Evolutionary conservation across 139 green algal species (phyloP).

Genomic region (Asterochloris erici): DNA sequence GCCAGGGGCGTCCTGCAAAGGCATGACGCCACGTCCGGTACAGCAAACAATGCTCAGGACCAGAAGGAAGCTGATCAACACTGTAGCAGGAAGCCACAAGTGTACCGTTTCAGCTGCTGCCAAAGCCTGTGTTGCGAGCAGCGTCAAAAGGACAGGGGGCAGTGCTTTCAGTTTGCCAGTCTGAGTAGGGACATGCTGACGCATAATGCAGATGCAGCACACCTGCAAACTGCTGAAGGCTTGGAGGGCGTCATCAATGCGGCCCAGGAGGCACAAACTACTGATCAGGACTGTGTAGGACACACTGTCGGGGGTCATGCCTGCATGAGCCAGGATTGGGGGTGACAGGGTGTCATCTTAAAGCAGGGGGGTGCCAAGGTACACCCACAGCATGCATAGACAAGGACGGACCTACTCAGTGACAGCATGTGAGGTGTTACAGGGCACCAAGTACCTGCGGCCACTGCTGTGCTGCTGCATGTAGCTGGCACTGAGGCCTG

Average conservation of each 20-base stretch:
- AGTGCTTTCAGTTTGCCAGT: too few species aligned
- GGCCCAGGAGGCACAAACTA: constrained; percentile 6
- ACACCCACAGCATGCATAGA: too few species aligned
- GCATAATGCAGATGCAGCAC: too few species aligned
- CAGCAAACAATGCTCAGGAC: background rate
- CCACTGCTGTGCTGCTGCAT: too few species aligned
- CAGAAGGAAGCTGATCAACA: background rate
- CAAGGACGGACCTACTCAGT: too few species aligned
- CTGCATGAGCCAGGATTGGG: constrained; percentile 7
- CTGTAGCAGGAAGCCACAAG: background rate
- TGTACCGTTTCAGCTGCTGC: background rate
- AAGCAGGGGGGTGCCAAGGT: too few species aligned
- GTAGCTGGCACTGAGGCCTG: too few species aligned
- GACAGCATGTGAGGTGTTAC: too few species aligned
- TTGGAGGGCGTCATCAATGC: constrained; percentile 14
- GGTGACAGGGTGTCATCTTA: too few species aligned
- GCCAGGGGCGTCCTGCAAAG: constrained; percentile 39
- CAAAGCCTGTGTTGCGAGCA: too few species aligned
- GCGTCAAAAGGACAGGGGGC: too few species aligned
- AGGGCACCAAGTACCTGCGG: too few species aligned
- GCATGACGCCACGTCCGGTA: background rate
- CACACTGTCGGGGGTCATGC: constrained; percentile 34
- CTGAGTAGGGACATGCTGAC: background rate
- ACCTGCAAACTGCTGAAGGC: background rate
- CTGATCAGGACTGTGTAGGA: constrained; percentile 46